Conservation (phyloP, 2,329 filamentous ascomycete species). For the Davidsoniella virescens region DNA sequence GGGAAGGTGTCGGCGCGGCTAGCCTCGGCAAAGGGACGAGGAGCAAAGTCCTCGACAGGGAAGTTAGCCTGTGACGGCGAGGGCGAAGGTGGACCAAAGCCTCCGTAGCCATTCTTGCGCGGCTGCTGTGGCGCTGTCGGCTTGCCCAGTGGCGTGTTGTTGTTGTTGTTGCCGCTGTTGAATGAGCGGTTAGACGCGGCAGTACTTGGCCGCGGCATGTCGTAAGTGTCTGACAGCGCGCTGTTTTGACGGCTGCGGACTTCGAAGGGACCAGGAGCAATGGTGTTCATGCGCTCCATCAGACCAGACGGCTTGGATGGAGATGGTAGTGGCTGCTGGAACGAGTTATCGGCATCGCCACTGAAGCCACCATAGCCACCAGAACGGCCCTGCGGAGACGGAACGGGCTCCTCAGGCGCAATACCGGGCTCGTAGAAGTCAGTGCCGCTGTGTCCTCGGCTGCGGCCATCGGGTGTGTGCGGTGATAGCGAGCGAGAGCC, state of each 20-base stretch:
- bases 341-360: constrained; percentile 22
- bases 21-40: constrained; percentile 22
- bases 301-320: constrained; percentile 27
- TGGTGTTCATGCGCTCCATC: constrained; percentile 46
- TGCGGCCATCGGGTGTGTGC: constrained; percentile 33
- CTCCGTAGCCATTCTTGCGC: constrained; percentile 39
- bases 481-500: constrained; percentile 49
- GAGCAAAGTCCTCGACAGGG: constrained; percentile 20
- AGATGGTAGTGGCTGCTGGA: constrained; percentile 31
- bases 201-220: constrained; percentile 17
- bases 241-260: constrained; percentile 21
- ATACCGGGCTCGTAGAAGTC: constrained; percentile 32
- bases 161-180: constrained; percentile 18
- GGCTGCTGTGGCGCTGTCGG: constrained; percentile 16
- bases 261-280: constrained; percentile 52
- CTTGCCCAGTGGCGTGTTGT: constrained; percentile 22
- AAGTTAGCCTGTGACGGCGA: constrained; percentile 15
- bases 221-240: constrained; percentile 14
- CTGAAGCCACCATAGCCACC: constrained; percentile 35
- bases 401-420: constrained; percentile 25
- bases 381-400: constrained; percentile 24
- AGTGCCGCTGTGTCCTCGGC: constrained; percentile 26
- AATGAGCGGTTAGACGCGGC: constrained; percentile 20
- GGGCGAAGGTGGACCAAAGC: constrained; percentile 34
- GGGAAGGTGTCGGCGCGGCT: constrained; percentile 39